Conservation (phyloP, 2,329 filamentous ascomycete genomes). For the Biscogniauxia mediterranea region DNA sequence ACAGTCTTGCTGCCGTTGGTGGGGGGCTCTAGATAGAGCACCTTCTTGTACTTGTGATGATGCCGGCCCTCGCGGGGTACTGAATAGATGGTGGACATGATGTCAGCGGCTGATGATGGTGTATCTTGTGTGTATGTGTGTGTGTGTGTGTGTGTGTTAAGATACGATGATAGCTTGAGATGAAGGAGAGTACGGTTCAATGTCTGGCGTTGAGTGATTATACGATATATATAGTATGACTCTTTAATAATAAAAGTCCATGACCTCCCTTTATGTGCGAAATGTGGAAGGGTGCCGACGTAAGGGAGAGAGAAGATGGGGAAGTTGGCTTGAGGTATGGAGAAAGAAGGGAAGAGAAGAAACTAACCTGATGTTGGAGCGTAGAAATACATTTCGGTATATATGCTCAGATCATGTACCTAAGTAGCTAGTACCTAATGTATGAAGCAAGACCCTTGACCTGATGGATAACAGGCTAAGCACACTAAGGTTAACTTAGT, state of each 20-base stretch:
- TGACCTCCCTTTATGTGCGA: background rate
- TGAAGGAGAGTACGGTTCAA: too few relatives aligned
- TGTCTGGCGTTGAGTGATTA: background rate
- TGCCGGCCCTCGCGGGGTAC: conserved; percentile 34
- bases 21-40: conserved; percentile 41
- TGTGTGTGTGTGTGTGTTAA: background rate
- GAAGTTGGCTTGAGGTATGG: conserved; percentile 7
- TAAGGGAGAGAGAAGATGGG: conserved; percentile 1
- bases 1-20: conserved; percentile 36
- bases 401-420: conserved; percentile 19
- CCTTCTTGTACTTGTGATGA: conserved; percentile 37
- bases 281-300: background rate
- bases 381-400: conserved; percentile 28
- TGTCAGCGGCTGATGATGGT: conserved; percentile 23
- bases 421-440: background rate
- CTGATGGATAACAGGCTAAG: conserved; percentile 1
- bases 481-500: too few relatives aligned
- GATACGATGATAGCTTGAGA: background rate
- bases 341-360: conserved; percentile 9
- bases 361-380: conserved; percentile 30
- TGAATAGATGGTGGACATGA: conserved; percentile 31
- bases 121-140: conserved; percentile 7
- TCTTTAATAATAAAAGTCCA: background rate
- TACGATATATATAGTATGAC: background rate
- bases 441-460: conserved; percentile 10